These are phyloP conservation scores for Phytophthora melonis DNA, from an alignment of 352 stramenopile genomes.

Conservation along the genomic window DNA sequence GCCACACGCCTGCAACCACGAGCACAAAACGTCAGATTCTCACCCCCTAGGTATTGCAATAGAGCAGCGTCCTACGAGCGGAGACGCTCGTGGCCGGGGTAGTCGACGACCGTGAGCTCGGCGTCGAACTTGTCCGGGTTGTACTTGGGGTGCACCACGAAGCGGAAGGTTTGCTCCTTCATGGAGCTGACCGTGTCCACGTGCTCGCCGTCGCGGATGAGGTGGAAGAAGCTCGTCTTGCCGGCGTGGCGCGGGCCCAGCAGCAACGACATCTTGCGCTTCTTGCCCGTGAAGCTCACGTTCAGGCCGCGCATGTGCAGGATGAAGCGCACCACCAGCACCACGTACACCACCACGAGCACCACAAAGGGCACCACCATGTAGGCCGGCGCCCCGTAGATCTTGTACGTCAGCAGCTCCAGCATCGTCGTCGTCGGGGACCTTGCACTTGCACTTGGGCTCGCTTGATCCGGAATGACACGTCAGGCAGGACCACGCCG, in stretches of 20 bases:
- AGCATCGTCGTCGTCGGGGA: constrained; percentile 14
- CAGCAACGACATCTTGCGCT: constrained; percentile 76
- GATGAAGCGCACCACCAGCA: constrained; percentile 68
- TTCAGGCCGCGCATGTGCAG: constrained; percentile 72
- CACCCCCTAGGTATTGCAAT: constrained; percentile 5
- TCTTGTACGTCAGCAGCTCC: constrained; percentile 47
- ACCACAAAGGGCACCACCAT: constrained; percentile 60
- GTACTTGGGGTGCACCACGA: constrained; percentile 71
- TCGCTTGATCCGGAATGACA: constrained; percentile 30
- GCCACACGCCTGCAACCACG: constrained; percentile 56
- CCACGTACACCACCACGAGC: constrained; percentile 59
- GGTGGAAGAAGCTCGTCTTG: constrained; percentile 89
- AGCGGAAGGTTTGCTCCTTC: constrained; percentile 78
- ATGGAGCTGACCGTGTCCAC: constrained; percentile 88
- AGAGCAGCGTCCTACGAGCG: constrained; percentile 56
- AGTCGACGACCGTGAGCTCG: constrained; percentile 81
- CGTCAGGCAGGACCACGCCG: constrained; percentile 15
- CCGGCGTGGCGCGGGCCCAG: constrained; percentile 70
- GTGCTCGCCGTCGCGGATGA: constrained; percentile 70
- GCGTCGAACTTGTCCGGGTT: constrained; percentile 77
- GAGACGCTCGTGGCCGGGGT: constrained; percentile 83
- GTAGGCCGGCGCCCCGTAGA: constrained; percentile 69
- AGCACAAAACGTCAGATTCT: background rate
- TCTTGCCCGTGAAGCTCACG: constrained; percentile 77
- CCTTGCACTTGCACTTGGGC: constrained; percentile 10